Percentiles rank a stretch among this genome's conserved stretches.
These are phyloP conservation scores for Candida lessepsii DNA, from an alignment of 805 yeast genomes.

Conservation along the genomic window DNA sequence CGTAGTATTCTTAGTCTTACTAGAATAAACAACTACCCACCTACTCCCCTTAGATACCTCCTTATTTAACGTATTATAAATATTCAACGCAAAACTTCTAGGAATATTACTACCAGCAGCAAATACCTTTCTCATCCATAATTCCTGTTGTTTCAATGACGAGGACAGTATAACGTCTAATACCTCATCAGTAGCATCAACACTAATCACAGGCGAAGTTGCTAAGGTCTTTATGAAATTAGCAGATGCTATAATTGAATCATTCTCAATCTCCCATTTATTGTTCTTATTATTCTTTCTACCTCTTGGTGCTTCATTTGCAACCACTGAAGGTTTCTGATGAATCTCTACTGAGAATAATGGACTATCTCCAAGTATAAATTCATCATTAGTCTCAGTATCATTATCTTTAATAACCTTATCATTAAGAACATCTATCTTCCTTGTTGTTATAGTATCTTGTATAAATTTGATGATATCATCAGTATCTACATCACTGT, in stretches of 20 bases:
- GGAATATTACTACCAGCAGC: conserved; percentile 76
- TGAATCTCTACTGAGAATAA: conserved; percentile 31
- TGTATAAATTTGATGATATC: conserved; percentile 50
- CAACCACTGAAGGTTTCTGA: conserved; percentile 64
- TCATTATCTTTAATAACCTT: conserved; percentile 10
- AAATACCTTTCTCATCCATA: conserved; percentile 80
- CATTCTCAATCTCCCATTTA: conserved; percentile 73
- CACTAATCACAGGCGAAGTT: conserved; percentile 68
- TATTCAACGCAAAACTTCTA: conserved; percentile 71
- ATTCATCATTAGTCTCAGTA: conserved; percentile 13
- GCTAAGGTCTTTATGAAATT: conserved; percentile 53
- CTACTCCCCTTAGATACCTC: conserved; percentile 71
- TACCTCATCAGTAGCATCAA: conserved; percentile 82
- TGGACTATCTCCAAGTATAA: conserved; percentile 24
- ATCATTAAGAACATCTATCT: conserved; percentile 9
- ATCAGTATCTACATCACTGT: conserved; percentile 68
- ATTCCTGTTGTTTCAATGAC: conserved; percentile 72
- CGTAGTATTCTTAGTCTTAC: conserved; percentile 68
- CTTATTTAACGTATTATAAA: conserved; percentile 68
- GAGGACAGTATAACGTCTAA: conserved; percentile 79
- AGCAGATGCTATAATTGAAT: conserved; percentile 60
- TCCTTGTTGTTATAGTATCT: conserved; percentile 6
- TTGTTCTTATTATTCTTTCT: conserved; percentile 75
- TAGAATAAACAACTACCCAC: conserved; percentile 75
- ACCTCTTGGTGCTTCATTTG: conserved; percentile 80